These are phyloP conservation scores for Coprinopsis strossmayeri DNA, from an alignment of 768 basidiomycete species.

Conservation along the genomic window DNA sequence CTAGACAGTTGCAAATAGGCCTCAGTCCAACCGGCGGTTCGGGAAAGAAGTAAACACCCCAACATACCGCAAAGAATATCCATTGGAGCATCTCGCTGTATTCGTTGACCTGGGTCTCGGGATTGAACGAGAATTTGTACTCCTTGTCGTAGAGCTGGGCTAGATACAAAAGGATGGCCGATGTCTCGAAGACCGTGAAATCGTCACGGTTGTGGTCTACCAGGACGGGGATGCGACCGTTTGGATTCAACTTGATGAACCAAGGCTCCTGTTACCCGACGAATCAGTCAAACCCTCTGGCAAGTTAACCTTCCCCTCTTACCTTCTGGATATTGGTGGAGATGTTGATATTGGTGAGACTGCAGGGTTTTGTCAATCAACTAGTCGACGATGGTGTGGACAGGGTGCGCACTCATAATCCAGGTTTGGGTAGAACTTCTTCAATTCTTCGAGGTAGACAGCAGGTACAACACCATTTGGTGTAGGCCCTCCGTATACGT, in stretches of 20 bases:
- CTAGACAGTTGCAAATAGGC: too few species aligned
- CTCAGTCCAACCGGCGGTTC: too few species aligned
- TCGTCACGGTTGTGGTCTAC: conserved; percentile 54
- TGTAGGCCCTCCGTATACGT: conserved; percentile 49
- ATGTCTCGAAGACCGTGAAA: conserved; percentile 69
- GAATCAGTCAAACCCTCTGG: too few species aligned
- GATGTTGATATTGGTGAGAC: conserved; percentile 50
- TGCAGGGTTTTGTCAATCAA: conserved; percentile 17
- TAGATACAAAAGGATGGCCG: conserved; percentile 82
- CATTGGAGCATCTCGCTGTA: conserved; percentile 76
- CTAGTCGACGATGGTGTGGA: neutral
- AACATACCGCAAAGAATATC: conserved; percentile 89
- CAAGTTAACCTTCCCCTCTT: too few species aligned
- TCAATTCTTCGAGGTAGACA: conserved; percentile 60
- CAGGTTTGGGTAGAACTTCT: conserved; percentile 38
- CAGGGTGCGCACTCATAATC: conserved; percentile 45
- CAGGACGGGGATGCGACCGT: conserved; percentile 65
- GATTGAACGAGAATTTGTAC: conserved; percentile 62
- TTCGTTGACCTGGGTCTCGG: conserved; percentile 42
- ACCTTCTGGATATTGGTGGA: conserved; percentile 52
- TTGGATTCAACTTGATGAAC: conserved; percentile 73
- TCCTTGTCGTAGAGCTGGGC: conserved; percentile 76
- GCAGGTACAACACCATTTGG: conserved; percentile 53
- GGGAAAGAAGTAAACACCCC: too few species aligned
- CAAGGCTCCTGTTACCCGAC: conserved; percentile 39